Evolutionary conservation across 306 rosid species (phyloP), one percentile per base, ranked within the genome.

Genomic region (Rosa multiflora): DNA sequence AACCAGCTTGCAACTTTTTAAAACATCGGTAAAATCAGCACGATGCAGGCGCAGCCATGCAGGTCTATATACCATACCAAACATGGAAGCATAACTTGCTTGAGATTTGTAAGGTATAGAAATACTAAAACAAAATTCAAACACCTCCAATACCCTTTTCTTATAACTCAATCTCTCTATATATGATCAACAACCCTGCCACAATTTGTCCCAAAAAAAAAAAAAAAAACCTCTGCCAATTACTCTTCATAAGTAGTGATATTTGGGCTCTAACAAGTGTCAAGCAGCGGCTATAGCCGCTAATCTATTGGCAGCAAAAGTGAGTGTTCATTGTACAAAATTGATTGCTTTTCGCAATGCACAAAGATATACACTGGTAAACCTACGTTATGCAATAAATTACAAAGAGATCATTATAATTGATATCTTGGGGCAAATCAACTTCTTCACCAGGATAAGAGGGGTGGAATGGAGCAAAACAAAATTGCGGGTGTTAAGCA

Each of bases 401-500:
- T 77, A 81, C 80, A 78, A 78, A 73, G 39, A 35, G 7, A 26
- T 3, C 37, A 14, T 8, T 48, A 35, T 47, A 59, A 55, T 26
- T 73, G 52, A 13, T 42, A 72, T 44, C 64, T 76, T 5, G 23
- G 67, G 63, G 73, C 37, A 67, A 72, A 53, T 68, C 67, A 46
- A 14, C 67, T 37, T 58, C 43, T n/a, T 70, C 79, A 66, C n/a
- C 40, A n/a, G 8, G 53, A 48, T 15, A 35, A 12, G 32, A 32
- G 37, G 37, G 32, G 21, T 39, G 67, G 35, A 49, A 81, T 59
- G 5, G 75, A 80, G 18, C 49, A 49, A 75, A 79, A 53, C 81
- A 83, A 76, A 76, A 79, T 40, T 79, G 75, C 21, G 55, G 81
- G 67, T 15, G 32, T 17, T 64, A 18, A 61, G 13, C 39, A 21